Conservation (phyloP, 2,329 filamentous ascomycete species). For the Aquanectria penicillioides region DNA sequence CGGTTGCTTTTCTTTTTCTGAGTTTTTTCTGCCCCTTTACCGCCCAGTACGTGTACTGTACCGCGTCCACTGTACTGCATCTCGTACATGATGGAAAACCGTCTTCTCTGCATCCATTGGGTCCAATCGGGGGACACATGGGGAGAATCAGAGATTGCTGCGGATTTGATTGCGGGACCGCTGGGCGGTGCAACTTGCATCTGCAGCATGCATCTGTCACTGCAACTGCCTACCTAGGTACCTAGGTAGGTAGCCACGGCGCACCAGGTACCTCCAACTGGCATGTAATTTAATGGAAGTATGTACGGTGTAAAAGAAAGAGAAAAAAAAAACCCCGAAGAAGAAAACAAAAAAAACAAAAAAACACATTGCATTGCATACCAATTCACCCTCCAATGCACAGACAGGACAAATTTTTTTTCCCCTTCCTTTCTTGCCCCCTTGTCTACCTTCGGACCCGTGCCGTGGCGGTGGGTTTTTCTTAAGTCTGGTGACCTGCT, state of each 20-base stretch:
- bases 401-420: background rate
- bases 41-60: constrained; percentile 11
- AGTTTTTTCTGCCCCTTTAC: background rate
- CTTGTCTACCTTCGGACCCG: constrained; percentile 19
- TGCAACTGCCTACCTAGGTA: constrained; percentile 1
- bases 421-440: no score
- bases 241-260: no score
- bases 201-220: constrained; percentile 11
- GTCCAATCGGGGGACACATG: background rate
- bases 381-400: background rate
- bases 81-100: background rate
- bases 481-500: constrained; percentile 22
- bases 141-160: constrained; percentile 2
- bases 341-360: no score
- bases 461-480: constrained; percentile 28
- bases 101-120: background rate
- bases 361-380: no score
- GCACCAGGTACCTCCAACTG: background rate
- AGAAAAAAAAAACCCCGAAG: no score
- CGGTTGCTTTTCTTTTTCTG: background rate
- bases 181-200: constrained; percentile 9
- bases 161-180: constrained; percentile 5
- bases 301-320: constrained; percentile 1
- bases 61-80: background rate
- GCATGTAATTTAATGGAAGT: background rate